Evolutionary conservation across 441 rosid genomes (phyloP).

Genomic region (Gossypium davidsonii): DNA sequence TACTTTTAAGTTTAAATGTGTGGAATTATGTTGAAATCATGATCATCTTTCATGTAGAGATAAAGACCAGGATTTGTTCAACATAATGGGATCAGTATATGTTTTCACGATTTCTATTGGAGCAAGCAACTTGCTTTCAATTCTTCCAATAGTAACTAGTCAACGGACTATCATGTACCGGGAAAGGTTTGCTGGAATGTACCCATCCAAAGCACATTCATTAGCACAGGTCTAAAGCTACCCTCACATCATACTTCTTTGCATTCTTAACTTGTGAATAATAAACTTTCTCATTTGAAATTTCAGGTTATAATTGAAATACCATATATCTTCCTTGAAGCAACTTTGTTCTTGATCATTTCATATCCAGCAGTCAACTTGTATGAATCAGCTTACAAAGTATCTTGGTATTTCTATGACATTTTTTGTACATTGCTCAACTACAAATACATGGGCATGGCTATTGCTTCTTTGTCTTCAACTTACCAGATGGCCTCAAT

Average conservation of each 20-base stretch:
- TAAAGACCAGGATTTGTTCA: not conserved
- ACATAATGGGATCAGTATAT: conserved; percentile 21
- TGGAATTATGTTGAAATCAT: not conserved
- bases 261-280: not conserved
- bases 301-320: conserved; percentile 28
- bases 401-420: conserved; percentile 30
- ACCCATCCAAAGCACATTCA: conserved; percentile 27
- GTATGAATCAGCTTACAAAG: conserved; percentile 21
- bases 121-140: conserved; percentile 11
- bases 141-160: conserved; percentile 18
- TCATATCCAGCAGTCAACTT: conserved; percentile 28
- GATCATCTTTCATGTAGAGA: not conserved
- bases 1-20: not conserved
- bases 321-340: conserved; percentile 28
- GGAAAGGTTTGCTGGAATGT: conserved; percentile 34
- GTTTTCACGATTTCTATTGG: conserved; percentile 14
- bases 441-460: conserved; percentile 12
- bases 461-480: conserved; percentile 12
- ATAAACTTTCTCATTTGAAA: not conserved
- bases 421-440: conserved; percentile 23
- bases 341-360: conserved; percentile 19
- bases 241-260: not conserved
- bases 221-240: conserved; percentile 25
- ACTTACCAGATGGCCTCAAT: conserved; percentile 27
- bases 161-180: conserved; percentile 23